Evolutionary conservation across 305 asterid genomes (phyloP).

Genomic region (Ilex paraguariensis): DNA sequence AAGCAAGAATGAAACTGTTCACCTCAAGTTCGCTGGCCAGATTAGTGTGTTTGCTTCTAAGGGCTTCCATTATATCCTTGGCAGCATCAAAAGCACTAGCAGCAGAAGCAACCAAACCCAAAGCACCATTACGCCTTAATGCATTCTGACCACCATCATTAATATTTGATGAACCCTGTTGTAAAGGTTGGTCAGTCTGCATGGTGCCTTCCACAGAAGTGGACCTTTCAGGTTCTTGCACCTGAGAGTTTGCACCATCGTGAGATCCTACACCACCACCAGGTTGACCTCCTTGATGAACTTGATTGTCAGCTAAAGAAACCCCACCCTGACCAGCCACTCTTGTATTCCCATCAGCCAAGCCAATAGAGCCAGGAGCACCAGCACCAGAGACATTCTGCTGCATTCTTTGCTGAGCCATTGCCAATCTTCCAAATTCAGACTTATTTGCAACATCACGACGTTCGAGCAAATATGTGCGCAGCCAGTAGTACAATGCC

Average conservation of each 20-base stretch:
- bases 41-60: slow-evolving; percentile 93
- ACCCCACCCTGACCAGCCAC: slow-evolving; percentile 63
- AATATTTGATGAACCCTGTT: slow-evolving; percentile 54
- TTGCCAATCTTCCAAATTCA: slow-evolving; percentile 91
- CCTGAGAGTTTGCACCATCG: slow-evolving; percentile 75
- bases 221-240: slow-evolving; percentile 82
- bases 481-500: slow-evolving; percentile 99
- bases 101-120: slow-evolving; percentile 87
- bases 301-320: slow-evolving; percentile 69
- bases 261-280: slow-evolving; percentile 70
- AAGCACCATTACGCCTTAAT: slow-evolving; percentile 71
- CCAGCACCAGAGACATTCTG: slow-evolving; percentile 64
- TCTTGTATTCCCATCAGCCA: slow-evolving; percentile 79
- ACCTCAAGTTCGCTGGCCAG: slow-evolving; percentile 99
- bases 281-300: slow-evolving; percentile 73
- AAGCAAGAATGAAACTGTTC: slow-evolving; percentile 6
- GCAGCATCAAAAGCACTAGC: slow-evolving; percentile 99
- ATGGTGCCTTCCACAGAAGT: slow-evolving; percentile 61
- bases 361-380: slow-evolving; percentile 47
- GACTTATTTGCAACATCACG: slow-evolving; percentile 98
- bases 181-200: slow-evolving; percentile 68
- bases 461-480: slow-evolving; percentile 96
- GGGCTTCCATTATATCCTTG: slow-evolving; percentile 97
- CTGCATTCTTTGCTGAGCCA: slow-evolving; percentile 99
- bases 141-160: slow-evolving; percentile 76